phyloP scores from a whole-genome alignment of 371 early-diverging fungal genomes.

The Chytridiales sp. region DNA sequence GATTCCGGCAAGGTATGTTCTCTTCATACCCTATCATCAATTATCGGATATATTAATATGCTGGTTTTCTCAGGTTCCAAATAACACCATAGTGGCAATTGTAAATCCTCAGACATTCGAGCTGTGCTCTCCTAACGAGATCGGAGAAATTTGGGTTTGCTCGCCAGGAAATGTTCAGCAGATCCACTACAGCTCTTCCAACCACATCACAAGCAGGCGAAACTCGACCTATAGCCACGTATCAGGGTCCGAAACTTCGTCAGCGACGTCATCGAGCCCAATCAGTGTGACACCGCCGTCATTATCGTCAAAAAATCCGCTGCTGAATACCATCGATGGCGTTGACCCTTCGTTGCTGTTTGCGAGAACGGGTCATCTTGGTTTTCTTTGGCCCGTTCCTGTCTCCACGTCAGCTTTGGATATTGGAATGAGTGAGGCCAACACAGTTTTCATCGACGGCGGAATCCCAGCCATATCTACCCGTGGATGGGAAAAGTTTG shows the following conservation, averaged over 20 bases:
- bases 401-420: no score
- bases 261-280: not conserved
- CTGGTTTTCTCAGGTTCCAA: constrained; percentile 47
- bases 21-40: constrained; percentile 8
- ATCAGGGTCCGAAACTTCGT: no score
- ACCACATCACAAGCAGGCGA: no score
- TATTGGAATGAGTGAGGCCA: no score
- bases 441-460: no score
- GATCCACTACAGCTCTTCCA: constrained; percentile 12
- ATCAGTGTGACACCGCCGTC: not conserved
- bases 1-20: constrained; percentile 73
- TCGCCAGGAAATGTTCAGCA: constrained; percentile 62
- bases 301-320: no score
- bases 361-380: constrained; percentile 80
- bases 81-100: constrained; percentile 80
- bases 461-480: not conserved
- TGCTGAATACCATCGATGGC: constrained; percentile 47
- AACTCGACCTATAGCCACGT: no score
- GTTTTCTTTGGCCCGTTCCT: constrained; percentile 77
- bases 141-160: constrained; percentile 89
- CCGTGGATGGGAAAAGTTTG: constrained; percentile 26
- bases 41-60: not conserved
- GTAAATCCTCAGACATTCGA: constrained; percentile 71
- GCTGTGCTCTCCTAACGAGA: constrained; percentile 65
- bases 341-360: constrained; percentile 66